Base-by-base conservation (phyloP, 305 asterid genomes). In the Fraxinus baroniana region DNA sequence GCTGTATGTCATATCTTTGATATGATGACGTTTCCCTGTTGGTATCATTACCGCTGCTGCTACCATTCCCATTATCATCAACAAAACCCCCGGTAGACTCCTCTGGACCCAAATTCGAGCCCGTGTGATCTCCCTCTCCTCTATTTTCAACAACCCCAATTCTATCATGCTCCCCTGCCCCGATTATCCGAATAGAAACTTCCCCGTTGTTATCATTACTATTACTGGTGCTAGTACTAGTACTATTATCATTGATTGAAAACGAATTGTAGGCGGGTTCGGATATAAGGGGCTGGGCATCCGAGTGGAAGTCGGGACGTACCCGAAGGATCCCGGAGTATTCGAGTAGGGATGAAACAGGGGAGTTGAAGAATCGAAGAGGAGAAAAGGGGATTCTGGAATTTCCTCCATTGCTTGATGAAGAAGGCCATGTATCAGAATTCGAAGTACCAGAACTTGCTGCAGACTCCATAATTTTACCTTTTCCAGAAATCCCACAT, bases 1-100 rank as follows among this genome's bases (percentile, higher is more conserved):
- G 93, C 87, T 90, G 95, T 82, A 91, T 89, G 86, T 91, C 97
- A 83, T 91, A 90, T 77, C 96, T 92, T 89, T 90, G 94, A 41
- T 87, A 87, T 15, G 94, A 70, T 4, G 93, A 83, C 37, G 84
- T 72, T 66, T 85, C 85, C 80, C 83, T 72, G 78, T 79, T 79
- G 8, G 75, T 28, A 33, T 79, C 86, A 83, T 79, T 87, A 62
- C 84, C 80, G 26, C 76, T 86, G 18, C 78, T 77, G 60, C 82
- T 82, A 83, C 80, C 88, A 78, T 73, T 85, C 73, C 86, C 92
- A 77, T 64, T 84, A 32, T 62, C 87, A 64, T 37, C 87, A 9
- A 52, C 89, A 33, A 32, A 87, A 15, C 84, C 86, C 22, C 32
- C 87, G 80, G 39, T 52, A 62, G 84, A 77, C 76, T 82, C 89